phyloP scores from a whole-genome alignment of 176 grass and related monocot genomes.

The Ampelocalamus luodianensis region DNA sequence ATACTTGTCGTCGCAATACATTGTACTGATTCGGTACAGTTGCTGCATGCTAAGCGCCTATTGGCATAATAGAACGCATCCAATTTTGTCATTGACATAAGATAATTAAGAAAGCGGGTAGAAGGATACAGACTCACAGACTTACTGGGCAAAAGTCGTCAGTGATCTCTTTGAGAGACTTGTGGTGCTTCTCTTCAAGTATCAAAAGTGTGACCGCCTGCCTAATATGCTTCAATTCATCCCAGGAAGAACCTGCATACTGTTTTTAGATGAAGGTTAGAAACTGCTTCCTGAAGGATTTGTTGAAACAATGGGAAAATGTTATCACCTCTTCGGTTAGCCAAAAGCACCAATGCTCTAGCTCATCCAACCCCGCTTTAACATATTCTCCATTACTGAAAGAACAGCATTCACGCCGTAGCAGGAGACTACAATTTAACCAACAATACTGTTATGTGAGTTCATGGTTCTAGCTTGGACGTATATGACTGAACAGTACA shows the following conservation, averaged over 20 bases:
- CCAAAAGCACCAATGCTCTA: slow-evolving; percentile 75
- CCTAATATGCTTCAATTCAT: slow-evolving; percentile 71
- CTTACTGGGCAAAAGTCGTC: slow-evolving; percentile 43
- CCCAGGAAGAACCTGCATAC: slow-evolving; percentile 73
- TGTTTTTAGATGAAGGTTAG: slow-evolving; percentile 44
- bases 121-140: background rate
- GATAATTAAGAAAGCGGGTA: background rate
- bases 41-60: slow-evolving; percentile 68
- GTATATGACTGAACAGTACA: background rate
- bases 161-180: slow-evolving; percentile 45
- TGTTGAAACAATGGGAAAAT: slow-evolving; percentile 4
- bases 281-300: background rate
- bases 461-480: slow-evolving; percentile 2
- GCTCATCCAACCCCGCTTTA: slow-evolving; percentile 67
- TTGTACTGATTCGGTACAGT: slow-evolving; percentile 67
- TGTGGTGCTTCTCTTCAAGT: slow-evolving; percentile 58
- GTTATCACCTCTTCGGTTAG: slow-evolving; percentile 61
- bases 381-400: slow-evolving; percentile 82
- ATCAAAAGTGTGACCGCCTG: slow-evolving; percentile 65
- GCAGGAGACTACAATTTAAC: slow-evolving; percentile 52
- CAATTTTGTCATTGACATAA: background rate
- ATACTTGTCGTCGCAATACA: slow-evolving; percentile 76
- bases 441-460: background rate
- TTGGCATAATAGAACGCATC: background rate
- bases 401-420: slow-evolving; percentile 81